Evolutionary conservation across 768 basidiomycete genomes (phyloP).

Genomic region (Boletus reticulatus): DNA sequence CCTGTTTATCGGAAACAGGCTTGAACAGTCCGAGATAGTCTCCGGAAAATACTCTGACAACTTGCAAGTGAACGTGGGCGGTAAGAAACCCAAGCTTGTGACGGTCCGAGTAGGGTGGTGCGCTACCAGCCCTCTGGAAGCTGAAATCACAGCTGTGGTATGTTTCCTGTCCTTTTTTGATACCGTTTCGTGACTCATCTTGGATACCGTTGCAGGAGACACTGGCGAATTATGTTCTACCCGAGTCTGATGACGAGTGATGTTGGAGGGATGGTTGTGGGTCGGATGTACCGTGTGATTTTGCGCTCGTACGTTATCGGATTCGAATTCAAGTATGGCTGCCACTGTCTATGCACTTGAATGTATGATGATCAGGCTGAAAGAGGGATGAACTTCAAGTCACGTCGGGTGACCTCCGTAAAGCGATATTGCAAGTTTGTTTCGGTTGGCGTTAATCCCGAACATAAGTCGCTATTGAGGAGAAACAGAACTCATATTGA

Average conservation of each 20-base stretch:
- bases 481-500: background rate
- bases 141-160: background rate
- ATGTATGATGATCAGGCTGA: background rate
- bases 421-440: background rate
- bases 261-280: background rate
- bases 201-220: background rate
- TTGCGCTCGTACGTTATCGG: background rate
- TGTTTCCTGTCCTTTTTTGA: background rate
- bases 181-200: background rate
- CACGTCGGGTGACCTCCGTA: background rate
- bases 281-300: background rate
- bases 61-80: background rate
- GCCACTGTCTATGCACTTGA: background rate
- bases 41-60: background rate
- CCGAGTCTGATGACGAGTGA: background rate
- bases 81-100: background rate
- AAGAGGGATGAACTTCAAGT: background rate
- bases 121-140: background rate
- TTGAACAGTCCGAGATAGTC: background rate
- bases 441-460: background rate
- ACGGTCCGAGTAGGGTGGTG: background rate
- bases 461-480: background rate
- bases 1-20: constrained; percentile 2
- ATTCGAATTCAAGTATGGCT: background rate
- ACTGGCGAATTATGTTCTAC: background rate